Percentiles rank a stretch among this genome's conserved stretches.
phyloP scores from a whole-genome alignment of 306 rosid species.

The Prunus fruticosa region DNA sequence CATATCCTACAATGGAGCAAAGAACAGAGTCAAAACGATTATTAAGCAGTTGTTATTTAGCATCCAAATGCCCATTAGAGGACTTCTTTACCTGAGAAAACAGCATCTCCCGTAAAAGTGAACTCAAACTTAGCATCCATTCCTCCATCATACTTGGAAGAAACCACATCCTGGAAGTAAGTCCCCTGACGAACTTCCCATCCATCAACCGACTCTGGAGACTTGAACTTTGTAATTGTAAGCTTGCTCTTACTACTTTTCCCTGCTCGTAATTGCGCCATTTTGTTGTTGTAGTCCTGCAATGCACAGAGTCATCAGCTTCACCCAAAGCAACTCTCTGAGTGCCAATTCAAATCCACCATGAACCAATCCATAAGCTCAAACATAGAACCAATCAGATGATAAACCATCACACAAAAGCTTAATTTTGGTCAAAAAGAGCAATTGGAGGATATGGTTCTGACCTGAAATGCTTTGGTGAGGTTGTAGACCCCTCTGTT shows the following conservation, averaged over 20 bases:
- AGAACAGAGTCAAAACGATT: constrained; percentile 7
- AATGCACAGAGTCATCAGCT: constrained; percentile 3
- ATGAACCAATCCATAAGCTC: too few relatives aligned
- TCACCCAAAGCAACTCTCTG: background rate
- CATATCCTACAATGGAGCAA: constrained; percentile 60
- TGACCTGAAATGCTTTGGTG: constrained; percentile 88
- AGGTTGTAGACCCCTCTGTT: constrained; percentile 79
- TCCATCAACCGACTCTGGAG: constrained; percentile 64
- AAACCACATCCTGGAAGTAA: constrained; percentile 82
- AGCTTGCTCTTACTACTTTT: constrained; percentile 97
- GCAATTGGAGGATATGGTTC: constrained; percentile 5
- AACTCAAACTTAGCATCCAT: constrained; percentile 92
- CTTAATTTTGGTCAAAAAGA: background rate
- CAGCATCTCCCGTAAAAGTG: constrained; percentile 69
- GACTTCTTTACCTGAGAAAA: constrained; percentile 66
- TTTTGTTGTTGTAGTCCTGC: constrained; percentile 87
- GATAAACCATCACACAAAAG: background rate
- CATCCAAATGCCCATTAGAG: background rate
- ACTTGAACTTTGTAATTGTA: constrained; percentile 69
- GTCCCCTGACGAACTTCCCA: constrained; percentile 88
- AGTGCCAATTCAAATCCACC: background rate
- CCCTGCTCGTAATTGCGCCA: constrained; percentile 91
- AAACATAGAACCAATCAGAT: background rate
- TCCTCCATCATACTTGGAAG: constrained; percentile 93
- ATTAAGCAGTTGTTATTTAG: background rate